phyloP scores from a whole-genome alignment of 768 basidiomycete species.

The Kwoniella sp. region DNA sequence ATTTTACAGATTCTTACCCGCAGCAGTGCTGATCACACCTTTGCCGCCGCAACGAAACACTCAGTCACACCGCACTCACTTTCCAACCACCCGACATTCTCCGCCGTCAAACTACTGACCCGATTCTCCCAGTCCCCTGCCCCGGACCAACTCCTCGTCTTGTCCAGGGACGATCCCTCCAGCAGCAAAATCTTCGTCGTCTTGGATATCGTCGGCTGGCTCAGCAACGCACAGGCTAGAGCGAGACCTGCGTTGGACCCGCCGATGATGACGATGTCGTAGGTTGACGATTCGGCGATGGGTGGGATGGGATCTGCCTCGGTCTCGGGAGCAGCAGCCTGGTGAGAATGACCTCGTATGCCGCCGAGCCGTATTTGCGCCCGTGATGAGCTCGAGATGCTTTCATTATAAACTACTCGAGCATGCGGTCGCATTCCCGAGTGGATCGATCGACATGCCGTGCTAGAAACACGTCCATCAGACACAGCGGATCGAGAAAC shows the following conservation, averaged over 20 bases:
- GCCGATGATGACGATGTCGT: constrained; percentile 90
- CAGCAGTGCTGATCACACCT: constrained; percentile 3
- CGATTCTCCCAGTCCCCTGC: constrained; percentile 55
- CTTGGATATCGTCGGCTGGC: constrained; percentile 61
- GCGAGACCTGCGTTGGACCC: constrained; percentile 91
- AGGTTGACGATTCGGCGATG: constrained; percentile 54
- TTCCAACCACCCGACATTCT: constrained; percentile 54
- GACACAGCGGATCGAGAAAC: too few relatives aligned
- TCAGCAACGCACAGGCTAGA: constrained; percentile 77
- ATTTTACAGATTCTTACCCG: constrained; percentile 10
- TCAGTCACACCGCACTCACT: constrained; percentile 39
- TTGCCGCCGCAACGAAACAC: neutral
- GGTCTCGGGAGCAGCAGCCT: neutral
- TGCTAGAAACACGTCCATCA: too few relatives aligned
- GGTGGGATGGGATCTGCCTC: constrained; percentile 18
- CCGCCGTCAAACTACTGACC: constrained; percentile 56
- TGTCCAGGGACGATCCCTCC: constrained; percentile 76
- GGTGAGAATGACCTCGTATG: constrained; percentile 5
- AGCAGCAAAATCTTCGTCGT: constrained; percentile 71
- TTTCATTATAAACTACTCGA: too few relatives aligned
- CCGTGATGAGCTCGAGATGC: too few relatives aligned
- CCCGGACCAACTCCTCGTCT: constrained; percentile 68
- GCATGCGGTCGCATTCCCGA: too few relatives aligned
- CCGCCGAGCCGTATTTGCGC: neutral
- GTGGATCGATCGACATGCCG: too few relatives aligned